phyloP scores from a whole-genome alignment of 2,329 filamentous ascomycete genomes.

The Bipolaris gigantea region DNA sequence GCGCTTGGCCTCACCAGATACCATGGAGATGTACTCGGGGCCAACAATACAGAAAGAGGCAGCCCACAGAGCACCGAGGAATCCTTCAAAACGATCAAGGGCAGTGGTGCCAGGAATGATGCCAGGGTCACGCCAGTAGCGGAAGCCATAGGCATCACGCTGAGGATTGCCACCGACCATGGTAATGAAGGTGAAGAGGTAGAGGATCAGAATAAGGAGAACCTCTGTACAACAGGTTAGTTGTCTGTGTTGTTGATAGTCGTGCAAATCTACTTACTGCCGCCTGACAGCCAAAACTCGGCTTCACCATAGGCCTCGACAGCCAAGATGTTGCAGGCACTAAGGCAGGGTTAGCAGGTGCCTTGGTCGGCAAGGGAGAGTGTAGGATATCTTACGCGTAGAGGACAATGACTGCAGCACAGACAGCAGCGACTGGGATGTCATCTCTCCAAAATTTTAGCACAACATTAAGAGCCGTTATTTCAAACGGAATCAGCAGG shows the following conservation, averaged over 20 bases:
- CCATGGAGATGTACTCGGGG: conserved; percentile 55
- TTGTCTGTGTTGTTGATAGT: background rate
- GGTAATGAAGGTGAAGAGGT: conserved; percentile 52
- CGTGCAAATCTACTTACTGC: conserved; percentile 11
- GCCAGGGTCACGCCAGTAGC: conserved; percentile 48
- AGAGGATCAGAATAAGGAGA: conserved; percentile 50
- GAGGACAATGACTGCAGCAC: conserved; percentile 47
- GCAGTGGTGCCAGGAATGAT: conserved; percentile 31
- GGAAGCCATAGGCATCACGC: conserved; percentile 49
- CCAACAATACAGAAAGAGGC: conserved; percentile 54
- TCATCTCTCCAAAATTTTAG: conserved; percentile 51
- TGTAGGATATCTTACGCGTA: conserved; percentile 43
- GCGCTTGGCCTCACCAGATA: conserved; percentile 51
- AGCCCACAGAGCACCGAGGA: conserved; percentile 45
- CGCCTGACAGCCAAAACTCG: conserved; percentile 51
- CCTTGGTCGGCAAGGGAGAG: background rate
- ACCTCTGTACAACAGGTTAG: conserved; percentile 41
- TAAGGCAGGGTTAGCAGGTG: conserved; percentile 29
- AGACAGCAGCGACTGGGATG: conserved; percentile 48
- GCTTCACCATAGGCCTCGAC: conserved; percentile 51
- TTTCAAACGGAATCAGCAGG: conserved; percentile 56
- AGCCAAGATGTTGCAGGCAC: conserved; percentile 52
- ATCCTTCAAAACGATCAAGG: conserved; percentile 41
- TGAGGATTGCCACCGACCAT: conserved; percentile 51
- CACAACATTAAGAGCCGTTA: conserved; percentile 49